Evolutionary conservation across 2,329 filamentous ascomycete genomes (phyloP).

Genomic region (Colletotrichum trifolii): DNA sequence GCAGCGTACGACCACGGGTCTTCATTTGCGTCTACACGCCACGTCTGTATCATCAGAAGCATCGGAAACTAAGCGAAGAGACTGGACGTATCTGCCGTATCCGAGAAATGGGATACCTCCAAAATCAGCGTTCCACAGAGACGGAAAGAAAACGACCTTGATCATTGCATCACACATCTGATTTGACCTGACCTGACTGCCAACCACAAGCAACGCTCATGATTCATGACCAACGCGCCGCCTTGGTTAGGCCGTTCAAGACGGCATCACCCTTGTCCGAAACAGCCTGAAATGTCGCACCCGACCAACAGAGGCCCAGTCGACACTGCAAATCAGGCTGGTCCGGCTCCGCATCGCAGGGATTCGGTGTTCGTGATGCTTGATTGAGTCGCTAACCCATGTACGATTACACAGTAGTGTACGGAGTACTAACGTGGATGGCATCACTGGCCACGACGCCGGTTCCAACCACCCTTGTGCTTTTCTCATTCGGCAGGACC

Average conservation of each 20-base stretch:
- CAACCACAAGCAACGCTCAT: neutral
- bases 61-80: too few species aligned
- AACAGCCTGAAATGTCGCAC: slow-evolving; percentile 22
- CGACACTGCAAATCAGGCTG: slow-evolving; percentile 22
- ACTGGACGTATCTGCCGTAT: too few species aligned
- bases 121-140: too few species aligned
- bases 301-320: neutral
- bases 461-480: neutral
- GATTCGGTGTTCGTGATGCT: neutral
- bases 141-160: too few species aligned
- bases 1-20: too few species aligned
- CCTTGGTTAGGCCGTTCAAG: neutral
- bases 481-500: slow-evolving; percentile 3
- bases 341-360: slow-evolving; percentile 9
- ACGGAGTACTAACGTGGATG: slow-evolving; percentile 14
- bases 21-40: too few species aligned
- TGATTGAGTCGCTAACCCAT: slow-evolving; percentile 19
- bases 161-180: too few species aligned
- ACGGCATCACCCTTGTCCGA: neutral
- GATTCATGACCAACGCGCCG: slow-evolving; percentile 6
- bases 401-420: too few species aligned
- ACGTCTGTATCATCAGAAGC: too few species aligned
- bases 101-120: too few species aligned
- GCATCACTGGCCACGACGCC: slow-evolving; percentile 7
- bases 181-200: neutral